Base-by-base conservation (phyloP, 2,329 filamentous ascomycete genomes). In the Phialophora tarda region DNA sequence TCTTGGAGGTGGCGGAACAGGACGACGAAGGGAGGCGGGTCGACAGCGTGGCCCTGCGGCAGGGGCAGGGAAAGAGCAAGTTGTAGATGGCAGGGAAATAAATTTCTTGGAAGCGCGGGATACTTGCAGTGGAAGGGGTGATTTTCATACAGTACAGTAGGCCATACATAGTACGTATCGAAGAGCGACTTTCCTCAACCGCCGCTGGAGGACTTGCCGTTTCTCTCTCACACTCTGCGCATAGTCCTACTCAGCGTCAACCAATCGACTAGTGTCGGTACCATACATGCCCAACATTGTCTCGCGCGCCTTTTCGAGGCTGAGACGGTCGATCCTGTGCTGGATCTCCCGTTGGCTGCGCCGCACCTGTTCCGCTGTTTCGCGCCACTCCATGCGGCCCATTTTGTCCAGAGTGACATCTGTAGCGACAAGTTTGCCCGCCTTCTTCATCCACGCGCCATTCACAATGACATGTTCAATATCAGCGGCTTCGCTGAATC, bases 11-110 rank as follows among this genome's bases (percentile, higher is more conserved):
- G 4, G 84, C 82, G 7, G 92, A 95, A 79, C 91, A 96, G 78
- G 87, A 89, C 66, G 92, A 96, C 73, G 91, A 96, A 76, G 91
- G 92, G 0, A 84, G 81, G 73, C 83, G 88, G 63, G 83, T 89
- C 73, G 88, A 94, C 75, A 95, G 91, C 77, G 81, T 82, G 3
- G 73, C 76, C 48, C n/a, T 77, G 32, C 71, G 63, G 38, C 59
- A 64, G 34, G 65, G 65, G 8, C 67, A 55, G 30, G 51, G 60
- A 2, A 64, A 67, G 30, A 51, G 44, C 75, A 75, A 53, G 69
- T 84, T 1, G 81, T 79, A 78, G 75, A 59, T 21, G 5, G 21
- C n/a, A 50, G 11, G 21, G 47, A 7, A 21, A 26, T 24, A 12
- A 28, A 55, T 14, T 32, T 34, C n/a, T 32, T 32, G 51, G 50